Percentiles rank a stretch among this genome's conserved stretches.
Conservation (phyloP, 352 stramenopile genomes). For the Pythium graminicola region DNA sequence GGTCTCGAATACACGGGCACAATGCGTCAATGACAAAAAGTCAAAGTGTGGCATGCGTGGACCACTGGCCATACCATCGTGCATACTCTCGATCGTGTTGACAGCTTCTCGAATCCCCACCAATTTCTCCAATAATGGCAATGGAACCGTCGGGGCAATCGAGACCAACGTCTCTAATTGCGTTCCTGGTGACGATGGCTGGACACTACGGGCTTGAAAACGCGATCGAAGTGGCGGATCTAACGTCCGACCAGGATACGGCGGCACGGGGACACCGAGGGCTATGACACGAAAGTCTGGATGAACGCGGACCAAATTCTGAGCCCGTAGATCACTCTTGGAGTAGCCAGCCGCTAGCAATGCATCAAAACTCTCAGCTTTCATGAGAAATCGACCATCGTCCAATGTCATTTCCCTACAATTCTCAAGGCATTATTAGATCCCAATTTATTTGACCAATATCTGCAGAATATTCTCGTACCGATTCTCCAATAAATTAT, state of each 20-base stretch:
- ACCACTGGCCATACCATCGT: slow-evolving; percentile 27
- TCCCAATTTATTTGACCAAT: too few species aligned
- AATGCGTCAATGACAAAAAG: slow-evolving; percentile 52
- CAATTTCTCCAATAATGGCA: slow-evolving; percentile 55
- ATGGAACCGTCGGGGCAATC: slow-evolving; percentile 38
- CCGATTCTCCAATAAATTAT: slow-evolving; percentile 96
- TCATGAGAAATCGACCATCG: slow-evolving; percentile 91
- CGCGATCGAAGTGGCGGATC: slow-evolving; percentile 83
- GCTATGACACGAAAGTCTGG: slow-evolving; percentile 92
- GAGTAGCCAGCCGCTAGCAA: slow-evolving; percentile 52
- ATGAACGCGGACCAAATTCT: slow-evolving; percentile 84
- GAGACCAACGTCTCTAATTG: slow-evolving; percentile 52
- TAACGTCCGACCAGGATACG: slow-evolving; percentile 77
- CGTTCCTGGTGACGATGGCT: slow-evolving; percentile 51
- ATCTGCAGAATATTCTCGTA: too few species aligned
- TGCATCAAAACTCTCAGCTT: slow-evolving; percentile 72
- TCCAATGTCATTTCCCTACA: slow-evolving; percentile 91
- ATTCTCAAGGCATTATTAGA: neutral
- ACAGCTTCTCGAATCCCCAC: slow-evolving; percentile 63
- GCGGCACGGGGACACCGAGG: slow-evolving; percentile 79
- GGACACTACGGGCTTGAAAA: slow-evolving; percentile 75
- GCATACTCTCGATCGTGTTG: slow-evolving; percentile 61
- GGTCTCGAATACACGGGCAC: slow-evolving; percentile 37
- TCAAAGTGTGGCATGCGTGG: slow-evolving; percentile 72
- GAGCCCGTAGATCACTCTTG: slow-evolving; percentile 32